Evolutionary conservation across 2,329 filamentous ascomycete genomes (phyloP).

Genomic region (Thielaviopsis cerberus): DNA sequence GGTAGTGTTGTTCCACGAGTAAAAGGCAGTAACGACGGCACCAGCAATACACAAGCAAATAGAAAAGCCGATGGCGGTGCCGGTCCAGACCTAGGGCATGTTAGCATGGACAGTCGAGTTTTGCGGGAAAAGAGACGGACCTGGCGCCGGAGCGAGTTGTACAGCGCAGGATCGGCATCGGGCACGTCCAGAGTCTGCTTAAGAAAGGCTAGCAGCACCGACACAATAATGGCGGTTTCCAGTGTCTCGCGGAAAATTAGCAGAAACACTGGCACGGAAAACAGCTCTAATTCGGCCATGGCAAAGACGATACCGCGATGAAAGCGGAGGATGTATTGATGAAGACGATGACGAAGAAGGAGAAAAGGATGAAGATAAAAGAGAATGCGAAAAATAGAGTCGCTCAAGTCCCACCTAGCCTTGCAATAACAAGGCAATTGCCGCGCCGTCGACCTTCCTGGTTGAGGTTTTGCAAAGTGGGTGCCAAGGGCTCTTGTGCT

Average conservation of each 20-base stretch:
- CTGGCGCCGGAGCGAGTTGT: conserved; percentile 9
- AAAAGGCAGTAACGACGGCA: conserved; percentile 55
- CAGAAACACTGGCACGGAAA: conserved; percentile 70
- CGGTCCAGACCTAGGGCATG: conserved; percentile 41
- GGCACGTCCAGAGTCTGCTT: conserved; percentile 50
- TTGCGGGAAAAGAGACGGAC: background rate
- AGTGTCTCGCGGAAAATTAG: conserved; percentile 74
- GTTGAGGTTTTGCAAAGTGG: background rate
- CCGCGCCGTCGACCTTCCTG: background rate
- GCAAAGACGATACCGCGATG: background rate
- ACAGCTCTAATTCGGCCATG: conserved; percentile 47
- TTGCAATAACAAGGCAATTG: background rate
- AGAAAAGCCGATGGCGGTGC: conserved; percentile 41
- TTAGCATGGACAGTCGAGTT: background rate
- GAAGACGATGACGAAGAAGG: background rate
- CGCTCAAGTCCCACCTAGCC: background rate
- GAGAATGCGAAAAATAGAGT: background rate
- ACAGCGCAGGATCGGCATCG: conserved; percentile 7
- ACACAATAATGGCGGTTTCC: conserved; percentile 70
- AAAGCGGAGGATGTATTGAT: background rate
- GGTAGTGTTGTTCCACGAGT: conserved; percentile 28
- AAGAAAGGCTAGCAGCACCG: conserved; percentile 64
- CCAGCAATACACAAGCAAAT: conserved; percentile 47
- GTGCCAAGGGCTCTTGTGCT: background rate
- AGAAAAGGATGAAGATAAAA: background rate